These are phyloP conservation scores for Rhodotorula sp. DNA, from an alignment of 1,284 basidiomycete genomes.

Conservation along the genomic window DNA sequence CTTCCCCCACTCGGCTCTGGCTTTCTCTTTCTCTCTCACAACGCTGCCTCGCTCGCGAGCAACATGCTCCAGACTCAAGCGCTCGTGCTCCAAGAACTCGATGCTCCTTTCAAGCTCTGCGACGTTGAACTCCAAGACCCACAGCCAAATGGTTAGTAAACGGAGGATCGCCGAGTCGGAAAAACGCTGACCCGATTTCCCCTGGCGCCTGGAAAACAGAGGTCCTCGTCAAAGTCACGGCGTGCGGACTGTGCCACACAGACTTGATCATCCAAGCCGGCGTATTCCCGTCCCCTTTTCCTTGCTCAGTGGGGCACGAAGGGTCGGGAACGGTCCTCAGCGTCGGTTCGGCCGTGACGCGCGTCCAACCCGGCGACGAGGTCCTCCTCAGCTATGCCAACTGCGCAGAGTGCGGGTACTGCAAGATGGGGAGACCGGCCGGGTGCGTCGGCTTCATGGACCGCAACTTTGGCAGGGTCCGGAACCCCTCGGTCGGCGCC, in stretches of 20 bases:
- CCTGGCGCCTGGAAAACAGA: slow-evolving; percentile 2
- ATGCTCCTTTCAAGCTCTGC: slow-evolving; percentile 22
- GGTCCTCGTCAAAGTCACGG: slow-evolving; percentile 27
- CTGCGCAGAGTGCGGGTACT: slow-evolving; percentile 29
- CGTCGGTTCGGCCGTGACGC: slow-evolving; percentile 24
- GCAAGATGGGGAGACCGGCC: slow-evolving; percentile 13
- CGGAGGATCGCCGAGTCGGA: no score
- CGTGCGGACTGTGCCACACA: slow-evolving; percentile 28
- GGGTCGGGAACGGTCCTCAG: slow-evolving; percentile 32
- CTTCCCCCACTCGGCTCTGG: no score
- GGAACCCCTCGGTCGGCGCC: slow-evolving; percentile 9
- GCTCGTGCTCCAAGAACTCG: slow-evolving; percentile 8
- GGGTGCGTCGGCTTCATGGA: slow-evolving; percentile 23
- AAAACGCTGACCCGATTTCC: not conserved
- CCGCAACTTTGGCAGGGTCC: slow-evolving; percentile 28
- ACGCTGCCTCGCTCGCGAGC: no score
- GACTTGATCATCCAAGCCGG: slow-evolving; percentile 32
- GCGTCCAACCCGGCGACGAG: slow-evolving; percentile 18
- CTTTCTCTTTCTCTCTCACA: no score
- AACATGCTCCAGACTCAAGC: slow-evolving; percentile 29
- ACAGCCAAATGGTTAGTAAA: slow-evolving; percentile 5
- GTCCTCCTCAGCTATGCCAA: slow-evolving; percentile 33
- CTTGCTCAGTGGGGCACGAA: slow-evolving; percentile 33
- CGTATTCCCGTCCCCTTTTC: slow-evolving; percentile 32
- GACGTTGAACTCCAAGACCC: slow-evolving; percentile 27